Base-by-base conservation (phyloP, 768 basidiomycete genomes). In the Guyanaporus albipodus region DNA sequence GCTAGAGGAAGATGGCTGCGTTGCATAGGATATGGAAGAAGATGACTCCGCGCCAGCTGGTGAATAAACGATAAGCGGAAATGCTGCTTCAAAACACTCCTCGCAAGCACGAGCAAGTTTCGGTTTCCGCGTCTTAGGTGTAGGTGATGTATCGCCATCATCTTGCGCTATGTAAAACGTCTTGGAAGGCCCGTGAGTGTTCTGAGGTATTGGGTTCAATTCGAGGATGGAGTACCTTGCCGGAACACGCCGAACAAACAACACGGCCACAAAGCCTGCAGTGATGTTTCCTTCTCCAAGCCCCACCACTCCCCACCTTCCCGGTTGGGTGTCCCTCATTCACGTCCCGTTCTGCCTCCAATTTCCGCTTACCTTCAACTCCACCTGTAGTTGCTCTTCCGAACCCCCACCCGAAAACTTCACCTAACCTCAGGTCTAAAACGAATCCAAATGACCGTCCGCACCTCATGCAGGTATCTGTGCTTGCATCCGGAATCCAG, bases 401-500 rank as follows among this genome's bases (percentile, higher is more conserved):
- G 8, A 53, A 50, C 2, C 62, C 58, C 62, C 62, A 64, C 2
- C 60, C 60, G 18, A 63, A 63, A 22, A 64, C 53, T 7, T 63
- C 60, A 14, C 44, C 48, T n/a, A 65, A 28, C 33, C 39, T 55
- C 32, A 64, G 19, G 38, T 64, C 62, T 18, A 64, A 48, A 27
- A 48, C 66, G 33, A 66, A 87, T 7, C 86, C 84, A 65, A 93
- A 94, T 36, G 75, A 61, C 33, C 77, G 70, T 6, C 80, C 80
- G 58, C 93, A 96, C 9, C 87, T 74, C 91, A 91, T 92, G 61
- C 93, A 96, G 18, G 75, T 73, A 44, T 79, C 77, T n/a, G 88
- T 84, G 63, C 78, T 87, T 49, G 80, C 78, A 59, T 96, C 91
- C 0, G 93, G 91, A 24, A 94, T 83, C 93, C 93, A 96, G 21